Conservation (phyloP, 768 basidiomycete genomes). For the Boletus rubescentipes region DNA sequence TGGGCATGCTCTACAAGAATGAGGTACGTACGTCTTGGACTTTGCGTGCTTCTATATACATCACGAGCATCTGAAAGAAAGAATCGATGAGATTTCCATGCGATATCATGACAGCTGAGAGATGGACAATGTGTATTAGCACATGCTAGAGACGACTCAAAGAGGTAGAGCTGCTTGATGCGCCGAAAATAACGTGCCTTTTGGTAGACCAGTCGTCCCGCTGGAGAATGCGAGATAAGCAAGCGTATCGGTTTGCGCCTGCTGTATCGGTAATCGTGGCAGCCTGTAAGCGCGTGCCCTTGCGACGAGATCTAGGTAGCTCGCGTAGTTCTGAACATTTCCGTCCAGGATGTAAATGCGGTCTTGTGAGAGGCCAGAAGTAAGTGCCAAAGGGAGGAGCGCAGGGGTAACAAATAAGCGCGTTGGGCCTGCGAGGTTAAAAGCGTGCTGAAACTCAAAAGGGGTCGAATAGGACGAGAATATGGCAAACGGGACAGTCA, state of each 20-base stretch:
- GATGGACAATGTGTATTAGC: slow-evolving; percentile 2
- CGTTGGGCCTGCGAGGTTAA: slow-evolving; percentile 49
- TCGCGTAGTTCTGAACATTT: slow-evolving; percentile 37
- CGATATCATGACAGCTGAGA: slow-evolving; percentile 67
- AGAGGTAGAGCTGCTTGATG: background rate
- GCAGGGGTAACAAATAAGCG: slow-evolving; percentile 52
- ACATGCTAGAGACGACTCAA: background rate
- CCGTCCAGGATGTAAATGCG: slow-evolving; percentile 53
- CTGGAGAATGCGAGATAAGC: slow-evolving; percentile 77
- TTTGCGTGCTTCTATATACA: slow-evolving; percentile 30
- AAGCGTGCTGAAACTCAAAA: slow-evolving; percentile 52
- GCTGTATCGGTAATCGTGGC: slow-evolving; percentile 42
- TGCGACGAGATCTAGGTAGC: slow-evolving; percentile 46
- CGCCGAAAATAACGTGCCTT: slow-evolving; percentile 43
- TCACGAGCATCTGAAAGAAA: slow-evolving; percentile 37
- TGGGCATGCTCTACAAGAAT: background rate
- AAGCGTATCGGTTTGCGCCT: slow-evolving; percentile 51
- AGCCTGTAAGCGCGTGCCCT: slow-evolving; percentile 37
- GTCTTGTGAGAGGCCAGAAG: slow-evolving; percentile 38
- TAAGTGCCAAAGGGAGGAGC: slow-evolving; percentile 41
- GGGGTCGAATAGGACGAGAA: slow-evolving; percentile 56
- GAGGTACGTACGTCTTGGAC: slow-evolving; percentile 39
- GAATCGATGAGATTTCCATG: slow-evolving; percentile 60
- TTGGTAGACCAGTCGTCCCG: slow-evolving; percentile 74
- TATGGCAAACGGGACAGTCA: slow-evolving; percentile 52